Conservation (phyloP, 192 early-diverging fungal genomes). For the Radiomyces spectabilis region DNA sequence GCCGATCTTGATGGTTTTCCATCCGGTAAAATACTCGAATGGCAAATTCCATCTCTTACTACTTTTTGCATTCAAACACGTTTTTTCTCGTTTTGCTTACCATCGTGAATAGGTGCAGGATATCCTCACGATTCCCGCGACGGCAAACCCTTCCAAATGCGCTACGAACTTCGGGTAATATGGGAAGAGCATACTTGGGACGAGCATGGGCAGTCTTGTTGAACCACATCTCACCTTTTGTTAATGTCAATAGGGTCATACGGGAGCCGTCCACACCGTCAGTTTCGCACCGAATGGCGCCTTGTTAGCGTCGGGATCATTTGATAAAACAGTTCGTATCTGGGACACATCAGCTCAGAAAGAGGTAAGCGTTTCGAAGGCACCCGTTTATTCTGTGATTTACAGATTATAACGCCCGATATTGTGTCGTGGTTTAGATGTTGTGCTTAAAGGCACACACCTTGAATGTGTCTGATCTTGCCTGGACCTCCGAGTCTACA, state of each 20-base stretch:
- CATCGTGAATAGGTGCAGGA: neutral
- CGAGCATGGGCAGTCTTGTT: neutral
- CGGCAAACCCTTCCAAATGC: constrained; percentile 48
- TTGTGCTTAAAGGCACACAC: constrained; percentile 66
- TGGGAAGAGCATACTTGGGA: neutral
- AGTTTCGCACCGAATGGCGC: constrained; percentile 81
- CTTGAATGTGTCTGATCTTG: constrained; percentile 72
- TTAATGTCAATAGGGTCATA: constrained; percentile 59
- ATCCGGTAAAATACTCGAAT: neutral
- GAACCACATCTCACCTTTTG: neutral
- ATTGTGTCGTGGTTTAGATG: constrained; percentile 26
- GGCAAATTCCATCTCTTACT: neutral
- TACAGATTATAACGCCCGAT: neutral
- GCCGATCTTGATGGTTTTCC: constrained; percentile 15
- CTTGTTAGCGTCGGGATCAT: constrained; percentile 83
- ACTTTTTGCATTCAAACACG: neutral
- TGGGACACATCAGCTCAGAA: constrained; percentile 73
- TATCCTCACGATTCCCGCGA: constrained; percentile 35
- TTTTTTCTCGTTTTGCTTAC: neutral
- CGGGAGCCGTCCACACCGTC: constrained; percentile 84
- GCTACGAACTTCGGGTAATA: constrained; percentile 57
- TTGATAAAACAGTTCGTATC: constrained; percentile 88
- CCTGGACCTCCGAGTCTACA: constrained; percentile 63
- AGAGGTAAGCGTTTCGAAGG: constrained; percentile 37
- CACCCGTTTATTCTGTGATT: no score